Base-by-base conservation (phyloP, 2,329 filamentous ascomycete genomes). In the Pseudogymnoascus sp. region DNA sequence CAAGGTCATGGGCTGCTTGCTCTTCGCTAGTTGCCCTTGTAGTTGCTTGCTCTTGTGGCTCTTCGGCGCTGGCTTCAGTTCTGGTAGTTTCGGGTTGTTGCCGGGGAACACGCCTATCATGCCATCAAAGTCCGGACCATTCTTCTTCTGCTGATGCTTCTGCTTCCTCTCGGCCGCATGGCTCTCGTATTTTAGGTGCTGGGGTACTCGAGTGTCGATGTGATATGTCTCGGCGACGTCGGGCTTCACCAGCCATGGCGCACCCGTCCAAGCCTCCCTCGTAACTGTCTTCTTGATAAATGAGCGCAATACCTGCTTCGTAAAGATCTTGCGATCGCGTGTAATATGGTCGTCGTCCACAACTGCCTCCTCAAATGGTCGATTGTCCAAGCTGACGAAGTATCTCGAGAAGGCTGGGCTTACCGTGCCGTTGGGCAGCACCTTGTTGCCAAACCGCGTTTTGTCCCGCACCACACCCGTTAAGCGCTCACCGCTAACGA, bases 261-360 rank as follows among this genome's bases (percentile, higher is more conserved):
- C 95, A n/a, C 93, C 93, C 65, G 87, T 93, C 91, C 93, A 97
- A 3, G 91, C 85, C 72, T 97, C 95, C 66, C 93, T 82, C 1
- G 87, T 89, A n/a, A 97, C 89, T 0, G 92, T 95, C 75, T 96
- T 93, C 74, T 96, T 96, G 67, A 99, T 90, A 68, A 97, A 99
- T 5, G 92, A 91, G 35, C 93, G 87, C 42, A 99, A 80, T 74
- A 97, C 93, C 60, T 93, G 87, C 76, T 99, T 97, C 28, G 93
- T 97, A 73, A 97, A 99, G 57, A 91, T 84, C 70, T 93, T 96
- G 62, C 92, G 87, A 73, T 97, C 93, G 66, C 95, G 88, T 67
- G 85, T 88, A 64, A 97, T 87, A 72, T 96, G 88, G 60, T 89
- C 81, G 75, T 91, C 88, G 69, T 93, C 89, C 17, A 95, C 82